Evolutionary conservation across 257 asterid genomes (phyloP), one percentile per base, ranked within the genome.

Genomic region (Capsicum rhomboideum): DNA sequence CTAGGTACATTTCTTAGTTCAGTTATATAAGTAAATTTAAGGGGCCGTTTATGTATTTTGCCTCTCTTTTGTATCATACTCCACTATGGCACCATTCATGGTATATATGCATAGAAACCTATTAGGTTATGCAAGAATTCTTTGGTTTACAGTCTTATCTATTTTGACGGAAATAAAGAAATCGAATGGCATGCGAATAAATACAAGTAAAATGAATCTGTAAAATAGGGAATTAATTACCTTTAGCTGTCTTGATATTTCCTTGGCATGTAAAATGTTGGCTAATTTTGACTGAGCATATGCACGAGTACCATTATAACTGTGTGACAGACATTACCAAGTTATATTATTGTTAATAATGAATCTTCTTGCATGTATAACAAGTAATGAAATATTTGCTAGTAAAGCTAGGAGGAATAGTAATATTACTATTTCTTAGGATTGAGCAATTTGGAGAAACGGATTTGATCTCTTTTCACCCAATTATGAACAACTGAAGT

Each of bases 241-340:
- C 99, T 92, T 91, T 31, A 96, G 92, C 17, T 92, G 98, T 89
- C 92, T 92, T 34, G 98, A 88, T 82, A 96, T 79, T 88, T 93
- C 98, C 92, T 92, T 94, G 88, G 97, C 97, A 82, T 96, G 99
- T 88, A 96, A 82, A 78, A 96, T 93, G 86, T 92, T 94, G 86
- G 98, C 97, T 83, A 93, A 87, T 80, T 96, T 96, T 69, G 99
- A 94, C 64, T 92, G 98, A 37, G 97, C 98, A 83, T 96, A 96
- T 28, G 99, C 97, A 46, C 84, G 92, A 84, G 98, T 93, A 23
- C 97, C 98, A 64, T 94, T 90, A 59, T 93, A 92, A 78, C 99
- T 96, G 96, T 91, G 84, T 42, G 56, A n/a, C 5, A 74, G 0
- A 49, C 13, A 23, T 72, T 46, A 26, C 26, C 9, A 50, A 77